phyloP scores from a whole-genome alignment of 2,329 filamentous ascomycete species.

The Cercospora nicotianae region DNA sequence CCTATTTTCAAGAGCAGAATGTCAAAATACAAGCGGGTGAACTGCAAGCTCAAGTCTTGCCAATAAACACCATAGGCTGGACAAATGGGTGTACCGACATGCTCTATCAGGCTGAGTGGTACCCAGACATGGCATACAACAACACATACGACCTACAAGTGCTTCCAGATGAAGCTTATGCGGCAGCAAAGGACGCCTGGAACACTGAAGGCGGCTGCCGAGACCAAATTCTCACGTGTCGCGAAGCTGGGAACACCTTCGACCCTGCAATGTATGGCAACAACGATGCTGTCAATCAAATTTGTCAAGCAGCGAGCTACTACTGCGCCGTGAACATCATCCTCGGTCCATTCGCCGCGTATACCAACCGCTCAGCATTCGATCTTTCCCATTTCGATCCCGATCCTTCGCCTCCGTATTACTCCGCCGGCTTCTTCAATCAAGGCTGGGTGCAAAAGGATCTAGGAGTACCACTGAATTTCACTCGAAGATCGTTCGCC shows the following conservation, averaged over 20 bases:
- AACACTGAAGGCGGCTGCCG: constrained; percentile 53
- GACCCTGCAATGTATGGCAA: constrained; percentile 52
- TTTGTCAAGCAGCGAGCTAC: constrained; percentile 41
- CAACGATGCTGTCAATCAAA: constrained; percentile 41
- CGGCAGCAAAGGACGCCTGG: constrained; percentile 43
- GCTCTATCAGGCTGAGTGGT: constrained; percentile 57
- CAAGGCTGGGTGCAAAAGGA: constrained; percentile 45
- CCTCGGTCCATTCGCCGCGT: constrained; percentile 14
- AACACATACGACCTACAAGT: constrained; percentile 65
- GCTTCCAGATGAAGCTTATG: constrained; percentile 50
- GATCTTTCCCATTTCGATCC: constrained; percentile 31
- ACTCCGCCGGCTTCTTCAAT: constrained; percentile 48
- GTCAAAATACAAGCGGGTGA: constrained; percentile 46
- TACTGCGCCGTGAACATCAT: constrained; percentile 24
- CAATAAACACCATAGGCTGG: constrained; percentile 63
- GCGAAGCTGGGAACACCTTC: constrained; percentile 46
- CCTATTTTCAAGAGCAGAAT: constrained; percentile 61
- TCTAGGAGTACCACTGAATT: constrained; percentile 52
- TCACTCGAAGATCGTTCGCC: constrained; percentile 34
- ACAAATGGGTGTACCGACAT: constrained; percentile 70
- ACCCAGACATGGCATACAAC: constrained; percentile 57
- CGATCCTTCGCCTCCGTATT: constrained; percentile 27
- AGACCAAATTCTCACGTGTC: constrained; percentile 52
- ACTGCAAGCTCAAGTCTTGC: constrained; percentile 49
- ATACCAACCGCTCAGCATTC: constrained; percentile 25